phyloP scores from a whole-genome alignment of 306 rosid species.

The Arachis hypogaea region DNA sequence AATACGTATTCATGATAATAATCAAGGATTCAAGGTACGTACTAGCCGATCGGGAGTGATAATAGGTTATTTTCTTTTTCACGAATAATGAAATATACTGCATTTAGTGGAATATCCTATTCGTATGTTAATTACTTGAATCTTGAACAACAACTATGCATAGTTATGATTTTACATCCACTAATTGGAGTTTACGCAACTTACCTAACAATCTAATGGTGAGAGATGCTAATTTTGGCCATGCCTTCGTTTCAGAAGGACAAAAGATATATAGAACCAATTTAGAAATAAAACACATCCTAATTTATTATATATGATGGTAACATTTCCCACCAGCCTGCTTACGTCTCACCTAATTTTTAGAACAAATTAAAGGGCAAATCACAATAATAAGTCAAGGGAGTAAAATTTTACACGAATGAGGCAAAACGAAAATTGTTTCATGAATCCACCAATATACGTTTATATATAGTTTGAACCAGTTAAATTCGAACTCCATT shows the following conservation, averaged over 20 bases:
- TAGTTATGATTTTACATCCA: background rate
- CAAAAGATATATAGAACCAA: background rate
- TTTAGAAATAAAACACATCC: no score
- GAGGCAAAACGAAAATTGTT: no score
- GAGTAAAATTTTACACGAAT: no score
- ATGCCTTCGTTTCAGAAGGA: background rate
- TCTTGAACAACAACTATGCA: conserved; percentile 9
- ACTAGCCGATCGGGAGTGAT: no score
- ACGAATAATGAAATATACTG: no score
- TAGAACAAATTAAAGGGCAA: background rate
- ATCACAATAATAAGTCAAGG: no score
- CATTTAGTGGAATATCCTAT: background rate
- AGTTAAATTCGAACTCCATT: no score
- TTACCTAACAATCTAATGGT: background rate
- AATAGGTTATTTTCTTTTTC: no score
- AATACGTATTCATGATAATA: no score
- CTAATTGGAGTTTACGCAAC: conserved; percentile 23
- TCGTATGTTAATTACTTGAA: background rate
- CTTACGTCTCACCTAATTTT: conserved; percentile 18
- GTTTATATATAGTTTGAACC: no score
- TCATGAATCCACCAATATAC: no score
- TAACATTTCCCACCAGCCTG: background rate
- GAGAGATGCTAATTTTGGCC: conserved; percentile 1
- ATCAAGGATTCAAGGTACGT: no score
- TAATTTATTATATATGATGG: background rate